Conservation (phyloP, 257 asterid genomes). For the Nemophila menziesii region DNA sequence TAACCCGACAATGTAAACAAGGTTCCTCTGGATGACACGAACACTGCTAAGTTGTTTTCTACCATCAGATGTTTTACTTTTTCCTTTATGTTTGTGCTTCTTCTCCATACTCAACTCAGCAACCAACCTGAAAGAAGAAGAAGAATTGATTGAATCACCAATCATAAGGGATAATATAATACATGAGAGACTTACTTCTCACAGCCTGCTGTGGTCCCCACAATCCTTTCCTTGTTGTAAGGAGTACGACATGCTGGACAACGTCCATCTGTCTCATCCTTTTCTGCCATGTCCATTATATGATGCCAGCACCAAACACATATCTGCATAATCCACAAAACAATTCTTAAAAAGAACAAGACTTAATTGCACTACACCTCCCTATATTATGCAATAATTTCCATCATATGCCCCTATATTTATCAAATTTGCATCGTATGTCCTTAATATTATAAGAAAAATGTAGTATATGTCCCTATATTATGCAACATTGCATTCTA, state of each 20-base stretch:
- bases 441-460: too few species aligned
- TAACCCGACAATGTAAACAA: constrained; percentile 90
- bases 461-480: too few species aligned
- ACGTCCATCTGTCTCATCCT: constrained; percentile 85
- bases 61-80: constrained; percentile 63
- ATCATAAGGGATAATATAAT: too few species aligned
- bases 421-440: too few species aligned
- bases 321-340: constrained; percentile 40
- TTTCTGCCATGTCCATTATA: constrained; percentile 96
- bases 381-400: too few species aligned
- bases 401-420: too few species aligned
- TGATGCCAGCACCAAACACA: constrained; percentile 99
- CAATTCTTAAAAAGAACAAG: too few species aligned
- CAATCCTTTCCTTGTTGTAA: constrained; percentile 95
- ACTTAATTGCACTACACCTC: too few species aligned
- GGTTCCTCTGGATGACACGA: constrained; percentile 88
- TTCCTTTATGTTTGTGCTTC: constrained; percentile 62
- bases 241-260: constrained; percentile 98
- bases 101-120: constrained; percentile 67
- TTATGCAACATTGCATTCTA: too few species aligned
- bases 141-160: too few species aligned
- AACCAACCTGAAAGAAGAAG: constrained; percentile 43
- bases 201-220: constrained; percentile 62
- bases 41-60: constrained; percentile 85
- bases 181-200: constrained; percentile 45